These are phyloP conservation scores for Malania oleifera DNA, from an alignment of 164 flowering plant species.

Conservation along the genomic window DNA sequence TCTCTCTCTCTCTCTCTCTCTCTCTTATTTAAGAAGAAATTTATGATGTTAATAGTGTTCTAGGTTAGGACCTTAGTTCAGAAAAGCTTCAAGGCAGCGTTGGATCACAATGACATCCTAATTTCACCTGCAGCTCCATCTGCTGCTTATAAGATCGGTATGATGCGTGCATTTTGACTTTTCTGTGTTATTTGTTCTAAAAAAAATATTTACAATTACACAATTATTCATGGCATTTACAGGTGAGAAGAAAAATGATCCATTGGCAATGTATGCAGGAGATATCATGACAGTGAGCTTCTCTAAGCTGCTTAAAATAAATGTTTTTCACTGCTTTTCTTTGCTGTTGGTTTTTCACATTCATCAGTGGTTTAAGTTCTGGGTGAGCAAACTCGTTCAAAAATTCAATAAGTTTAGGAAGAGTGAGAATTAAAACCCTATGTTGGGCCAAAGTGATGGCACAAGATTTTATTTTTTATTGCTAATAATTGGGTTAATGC, in stretches of 20 bases:
- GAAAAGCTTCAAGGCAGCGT: slow-evolving; percentile 67
- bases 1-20: neutral
- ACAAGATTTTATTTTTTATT: too few relatives aligned
- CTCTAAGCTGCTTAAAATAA: slow-evolving; percentile 3
- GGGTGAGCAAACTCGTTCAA: too few relatives aligned
- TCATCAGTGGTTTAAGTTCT: neutral
- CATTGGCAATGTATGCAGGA: slow-evolving; percentile 96
- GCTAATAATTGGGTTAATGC: too few relatives aligned
- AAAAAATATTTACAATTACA: too few relatives aligned
- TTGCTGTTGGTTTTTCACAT: neutral
- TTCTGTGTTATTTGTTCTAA: neutral
- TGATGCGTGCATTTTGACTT: neutral
- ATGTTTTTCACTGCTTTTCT: neutral
- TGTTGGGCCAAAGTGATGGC: too few relatives aligned
- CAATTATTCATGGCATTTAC: slow-evolving; percentile 10
- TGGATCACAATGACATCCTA: slow-evolving; percentile 76
- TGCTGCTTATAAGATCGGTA: slow-evolving; percentile 90
- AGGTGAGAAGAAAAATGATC: slow-evolving; percentile 96
- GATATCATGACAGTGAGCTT: slow-evolving; percentile 94
- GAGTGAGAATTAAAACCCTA: too few relatives aligned
- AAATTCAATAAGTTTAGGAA: too few relatives aligned
- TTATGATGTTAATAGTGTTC: slow-evolving; percentile 32
- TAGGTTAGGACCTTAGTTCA: slow-evolving; percentile 85
- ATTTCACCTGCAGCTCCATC: slow-evolving; percentile 97
- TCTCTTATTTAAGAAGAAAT: slow-evolving; percentile 9